Evolutionary conservation across 1,284 basidiomycete genomes (phyloP), one percentile per base, ranked within the genome.

Genomic region (Fomes fomentarius): DNA sequence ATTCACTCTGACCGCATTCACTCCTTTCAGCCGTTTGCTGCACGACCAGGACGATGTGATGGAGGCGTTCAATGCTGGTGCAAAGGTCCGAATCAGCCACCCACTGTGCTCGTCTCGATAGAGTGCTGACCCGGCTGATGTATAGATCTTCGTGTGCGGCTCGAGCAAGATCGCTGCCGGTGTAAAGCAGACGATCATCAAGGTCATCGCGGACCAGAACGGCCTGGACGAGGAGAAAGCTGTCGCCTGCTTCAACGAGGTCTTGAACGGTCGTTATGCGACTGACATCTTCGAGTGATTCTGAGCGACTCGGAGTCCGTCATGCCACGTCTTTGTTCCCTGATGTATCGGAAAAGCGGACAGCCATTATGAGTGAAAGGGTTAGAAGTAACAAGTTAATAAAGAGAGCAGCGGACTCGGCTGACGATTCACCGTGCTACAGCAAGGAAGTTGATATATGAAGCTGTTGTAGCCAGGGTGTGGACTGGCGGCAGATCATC

Each of bases 141-240:
- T 12, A 30, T 30, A 77, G 74, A 73, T 79, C 57, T 81, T 73
- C 61, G 73, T 77, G 1, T 81, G 79, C 56, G 78, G 79, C 6
- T 73, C 74, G 0, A 64, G 68, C 15, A 63, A 60, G 31, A 66
- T 75, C 6, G 71, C 75, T 0, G 67, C 66, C 22, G 73, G 69
- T 0, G 66, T 77, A 34, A 74, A 74, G 54, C 57, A 65, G 9
- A 66, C 65, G 19, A 68, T 73, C 1, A 62, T 73, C 25, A 65
- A 70, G n/a, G 69, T 76, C 33, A 65, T 77, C 37, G 66, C 69
- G 48, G 63, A 66, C 15, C 15, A 47, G 14, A 56, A 62, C 9
- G 44, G 65, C 0, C 45, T 63, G n/a, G 63, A 67, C 52, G 61
- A 66, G 17, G 60, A 48, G 8, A 53, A 57, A 7, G 68, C 68